Conservation (phyloP, 176 grass and related monocot species). For the Aegilops sharonensis region DNA sequence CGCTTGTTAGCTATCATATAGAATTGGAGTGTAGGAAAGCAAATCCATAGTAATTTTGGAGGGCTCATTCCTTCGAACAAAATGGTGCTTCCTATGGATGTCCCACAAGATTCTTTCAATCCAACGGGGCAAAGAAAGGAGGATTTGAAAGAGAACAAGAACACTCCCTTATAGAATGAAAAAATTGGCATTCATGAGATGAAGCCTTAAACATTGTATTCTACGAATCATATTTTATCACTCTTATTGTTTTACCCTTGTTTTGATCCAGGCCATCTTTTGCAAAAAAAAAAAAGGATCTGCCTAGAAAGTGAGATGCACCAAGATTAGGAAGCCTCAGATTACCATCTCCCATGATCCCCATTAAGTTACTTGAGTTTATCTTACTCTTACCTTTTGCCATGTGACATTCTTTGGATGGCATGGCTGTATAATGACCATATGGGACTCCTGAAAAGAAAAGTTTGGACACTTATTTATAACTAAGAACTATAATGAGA, state of each 20-base stretch:
- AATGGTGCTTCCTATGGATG: too few relatives aligned
- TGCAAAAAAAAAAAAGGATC: not conserved
- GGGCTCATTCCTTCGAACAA: not conserved
- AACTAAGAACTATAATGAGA: constrained; percentile 44
- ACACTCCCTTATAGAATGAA: not conserved
- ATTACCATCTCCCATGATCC: constrained; percentile 29
- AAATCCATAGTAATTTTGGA: not conserved
- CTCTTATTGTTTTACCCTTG: constrained; percentile 9
- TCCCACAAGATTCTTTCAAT: not conserved
- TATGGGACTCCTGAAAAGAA: constrained; percentile 98
- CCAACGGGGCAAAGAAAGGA: not conserved
- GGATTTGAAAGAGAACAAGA: constrained; percentile 12
- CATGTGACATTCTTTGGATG: constrained; percentile 87
- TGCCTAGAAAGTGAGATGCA: constrained; percentile 9
- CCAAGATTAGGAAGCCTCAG: constrained; percentile 2
- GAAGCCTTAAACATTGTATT: constrained; percentile 5
- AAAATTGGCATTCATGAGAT: not conserved
- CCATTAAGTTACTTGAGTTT: constrained; percentile 34
- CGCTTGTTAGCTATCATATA: not conserved
- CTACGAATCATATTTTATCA: not conserved
- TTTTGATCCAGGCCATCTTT: not conserved
- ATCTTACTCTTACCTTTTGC: constrained; percentile 86
- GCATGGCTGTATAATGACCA: constrained; percentile 67
- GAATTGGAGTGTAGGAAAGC: not conserved
- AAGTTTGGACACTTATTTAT: constrained; percentile 59